These are phyloP conservation scores for Pholiota conissans DNA, from an alignment of 768 basidiomycete species.

Conservation along the genomic window DNA sequence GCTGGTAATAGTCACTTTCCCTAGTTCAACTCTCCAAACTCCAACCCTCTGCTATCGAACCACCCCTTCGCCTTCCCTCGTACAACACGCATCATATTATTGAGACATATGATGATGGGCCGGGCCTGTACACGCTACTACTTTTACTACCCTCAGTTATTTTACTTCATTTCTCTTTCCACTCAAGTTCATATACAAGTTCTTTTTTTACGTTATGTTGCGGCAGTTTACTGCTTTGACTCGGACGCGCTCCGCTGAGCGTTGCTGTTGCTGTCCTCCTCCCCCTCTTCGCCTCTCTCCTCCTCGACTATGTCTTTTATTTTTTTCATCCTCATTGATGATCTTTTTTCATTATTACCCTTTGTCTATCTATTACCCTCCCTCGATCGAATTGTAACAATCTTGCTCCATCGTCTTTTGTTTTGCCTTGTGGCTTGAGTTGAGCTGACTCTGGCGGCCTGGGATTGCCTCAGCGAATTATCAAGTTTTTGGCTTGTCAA, in stretches of 20 bases:
- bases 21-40: background rate
- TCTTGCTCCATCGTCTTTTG: too few species aligned
- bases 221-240: background rate
- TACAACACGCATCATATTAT: background rate
- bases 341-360: too few species aligned
- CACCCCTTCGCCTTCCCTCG: background rate
- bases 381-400: too few species aligned
- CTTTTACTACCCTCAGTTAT: background rate
- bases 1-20: background rate
- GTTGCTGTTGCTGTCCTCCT: background rate
- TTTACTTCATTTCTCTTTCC: too few species aligned
- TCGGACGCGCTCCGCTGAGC: constrained; percentile 5
- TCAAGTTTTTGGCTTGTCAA: too few species aligned
- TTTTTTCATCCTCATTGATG: background rate
- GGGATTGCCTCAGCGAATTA: too few species aligned
- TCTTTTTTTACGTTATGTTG: background rate
- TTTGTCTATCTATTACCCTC: too few species aligned
- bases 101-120: constrained; percentile 6
- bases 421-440: too few species aligned
- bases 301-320: background rate
- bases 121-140: constrained; percentile 6
- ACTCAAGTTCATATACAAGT: too few species aligned
- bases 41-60: constrained; percentile 2
- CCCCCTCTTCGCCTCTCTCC: background rate
- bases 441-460: too few species aligned